Evolutionary conservation across 257 asterid genomes (phyloP).

Genomic region (Marsdenia floribunda): DNA sequence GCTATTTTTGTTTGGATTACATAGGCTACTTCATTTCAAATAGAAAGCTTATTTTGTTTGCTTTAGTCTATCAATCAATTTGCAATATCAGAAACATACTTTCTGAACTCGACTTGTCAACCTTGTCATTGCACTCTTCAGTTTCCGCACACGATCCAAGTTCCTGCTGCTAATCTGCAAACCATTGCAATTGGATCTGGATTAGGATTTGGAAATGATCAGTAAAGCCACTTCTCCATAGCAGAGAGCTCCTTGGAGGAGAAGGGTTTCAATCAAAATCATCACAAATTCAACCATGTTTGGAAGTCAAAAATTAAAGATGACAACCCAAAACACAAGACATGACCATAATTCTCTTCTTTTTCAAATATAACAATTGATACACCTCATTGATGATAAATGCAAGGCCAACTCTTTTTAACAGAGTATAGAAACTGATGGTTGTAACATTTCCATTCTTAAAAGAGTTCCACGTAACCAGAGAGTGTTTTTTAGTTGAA

Average conservation of each 20-base stretch:
- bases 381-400: background rate
- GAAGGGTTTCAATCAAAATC: background rate
- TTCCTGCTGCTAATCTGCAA: constrained; percentile 73
- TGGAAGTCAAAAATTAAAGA: background rate
- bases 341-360: too few species aligned
- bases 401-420: background rate
- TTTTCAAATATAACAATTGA: too few species aligned
- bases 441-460: background rate
- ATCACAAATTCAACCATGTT: background rate
- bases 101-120: constrained; percentile 82
- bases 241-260: background rate
- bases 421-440: background rate
- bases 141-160: constrained; percentile 82
- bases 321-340: background rate
- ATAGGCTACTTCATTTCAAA: background rate
- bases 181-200: constrained; percentile 2
- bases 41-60: background rate
- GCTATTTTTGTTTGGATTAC: background rate
- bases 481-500: background rate
- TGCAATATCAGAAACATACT: constrained; percentile 31
- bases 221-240: background rate
- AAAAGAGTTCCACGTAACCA: background rate
- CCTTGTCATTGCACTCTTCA: constrained; percentile 81
- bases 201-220: background rate
- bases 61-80: background rate